Conservation (phyloP, 225 moss, liverwort and hornwort genomes). For the Straminergon stramineum region DNA sequence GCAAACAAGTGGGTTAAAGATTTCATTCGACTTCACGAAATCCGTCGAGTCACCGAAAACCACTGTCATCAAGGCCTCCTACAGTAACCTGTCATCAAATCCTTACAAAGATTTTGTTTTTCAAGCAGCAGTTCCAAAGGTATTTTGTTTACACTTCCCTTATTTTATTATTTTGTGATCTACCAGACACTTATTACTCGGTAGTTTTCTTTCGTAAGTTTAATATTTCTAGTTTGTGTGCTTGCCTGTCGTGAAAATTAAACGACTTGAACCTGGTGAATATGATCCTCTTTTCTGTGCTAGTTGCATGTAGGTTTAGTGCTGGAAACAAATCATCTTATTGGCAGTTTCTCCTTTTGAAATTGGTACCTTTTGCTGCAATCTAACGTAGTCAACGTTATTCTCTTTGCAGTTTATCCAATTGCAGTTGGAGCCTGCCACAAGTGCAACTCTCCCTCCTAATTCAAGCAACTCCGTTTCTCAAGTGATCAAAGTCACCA, state of each 20-base stretch:
- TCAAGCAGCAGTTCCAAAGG: conserved; percentile 98
- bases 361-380: background rate
- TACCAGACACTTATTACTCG: background rate
- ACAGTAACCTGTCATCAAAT: conserved; percentile 63
- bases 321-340: background rate
- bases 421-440: conserved; percentile 88
- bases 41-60: conserved; percentile 45
- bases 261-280: background rate
- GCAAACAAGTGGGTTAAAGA: conserved; percentile 72
- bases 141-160: background rate
- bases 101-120: conserved; percentile 83
- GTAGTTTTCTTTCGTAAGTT: background rate
- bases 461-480: conserved; percentile 59
- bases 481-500: conserved; percentile 79
- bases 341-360: background rate
- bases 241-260: background rate
- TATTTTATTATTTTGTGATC: background rate
- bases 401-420: conserved; percentile 66
- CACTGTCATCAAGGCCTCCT: conserved; percentile 70
- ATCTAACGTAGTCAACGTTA: background rate
- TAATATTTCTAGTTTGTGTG: background rate
- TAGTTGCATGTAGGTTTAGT: background rate
- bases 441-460: conserved; percentile 59
- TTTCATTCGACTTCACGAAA: conserved; percentile 79
- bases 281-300: background rate